A percentile compares a stretch with the other conserved stretches of the same genome.
These are phyloP conservation scores for Trichophyton benhamiae DNA, from an alignment of 2,329 filamentous ascomycete species.

Conservation along the genomic window DNA sequence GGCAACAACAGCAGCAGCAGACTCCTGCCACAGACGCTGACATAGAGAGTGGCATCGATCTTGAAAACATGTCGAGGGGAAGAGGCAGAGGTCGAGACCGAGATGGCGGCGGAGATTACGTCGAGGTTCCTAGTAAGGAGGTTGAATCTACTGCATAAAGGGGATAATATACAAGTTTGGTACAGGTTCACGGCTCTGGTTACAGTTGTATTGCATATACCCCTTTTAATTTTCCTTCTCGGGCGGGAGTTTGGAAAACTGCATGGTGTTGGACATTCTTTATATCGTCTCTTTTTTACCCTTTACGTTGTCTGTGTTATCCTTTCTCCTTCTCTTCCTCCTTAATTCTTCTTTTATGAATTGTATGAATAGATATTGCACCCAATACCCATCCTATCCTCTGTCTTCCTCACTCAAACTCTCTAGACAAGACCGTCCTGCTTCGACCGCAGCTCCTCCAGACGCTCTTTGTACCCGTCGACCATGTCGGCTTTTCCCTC, in stretches of 20 bases:
- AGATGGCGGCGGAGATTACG: constrained; percentile 39
- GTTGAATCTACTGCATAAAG: background rate
- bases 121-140: constrained; percentile 49
- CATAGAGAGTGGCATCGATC: constrained; percentile 18
- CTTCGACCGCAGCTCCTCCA: background rate
- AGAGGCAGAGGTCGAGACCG: constrained; percentile 17
- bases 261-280: background rate
- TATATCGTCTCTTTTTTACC: background rate
- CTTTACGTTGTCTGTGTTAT: background rate
- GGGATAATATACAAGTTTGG: background rate
- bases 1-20: constrained; percentile 42
- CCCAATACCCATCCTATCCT: background rate
- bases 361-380: background rate
- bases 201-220: constrained; percentile 20
- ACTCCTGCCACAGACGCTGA: constrained; percentile 40
- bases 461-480: constrained; percentile 1
- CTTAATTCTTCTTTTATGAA: background rate
- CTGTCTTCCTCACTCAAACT: background rate
- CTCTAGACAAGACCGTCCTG: background rate
- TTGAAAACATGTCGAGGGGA: constrained; percentile 12
- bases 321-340: background rate
- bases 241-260: background rate
- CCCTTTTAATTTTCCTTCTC: constrained; percentile 4
- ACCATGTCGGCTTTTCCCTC: constrained; percentile 13
- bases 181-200: constrained; percentile 39